These are phyloP conservation scores for Tolypocladium tropicale DNA, from an alignment of 2,329 filamentous ascomycete species.

Conservation along the genomic window DNA sequence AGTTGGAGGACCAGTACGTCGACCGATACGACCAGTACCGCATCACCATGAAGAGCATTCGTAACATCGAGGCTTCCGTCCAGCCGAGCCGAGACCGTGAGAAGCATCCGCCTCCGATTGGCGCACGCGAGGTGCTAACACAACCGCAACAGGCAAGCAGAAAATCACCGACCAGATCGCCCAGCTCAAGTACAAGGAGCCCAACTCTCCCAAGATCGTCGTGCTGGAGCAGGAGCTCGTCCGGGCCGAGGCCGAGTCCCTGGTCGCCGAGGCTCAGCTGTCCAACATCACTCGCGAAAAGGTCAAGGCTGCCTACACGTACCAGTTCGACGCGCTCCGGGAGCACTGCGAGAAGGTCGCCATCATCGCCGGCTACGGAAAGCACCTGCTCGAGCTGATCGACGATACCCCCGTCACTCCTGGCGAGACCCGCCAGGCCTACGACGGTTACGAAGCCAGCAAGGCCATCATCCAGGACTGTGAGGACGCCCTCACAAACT, in stretches of 20 bases:
- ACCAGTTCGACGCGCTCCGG: conserved; percentile 94
- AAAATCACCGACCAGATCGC: conserved; percentile 99
- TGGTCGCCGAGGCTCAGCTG: conserved; percentile 94
- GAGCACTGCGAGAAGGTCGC: conserved; percentile 98
- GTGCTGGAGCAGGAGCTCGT: conserved; percentile 98
- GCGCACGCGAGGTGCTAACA: background rate
- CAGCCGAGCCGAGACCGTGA: conserved; percentile 94
- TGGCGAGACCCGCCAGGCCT: conserved; percentile 88
- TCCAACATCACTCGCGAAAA: conserved; percentile 99
- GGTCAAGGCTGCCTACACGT: conserved; percentile 95
- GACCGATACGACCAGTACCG: conserved; percentile 99
- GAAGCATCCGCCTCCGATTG: conserved; percentile 18
- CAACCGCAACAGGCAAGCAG: conserved; percentile 65
- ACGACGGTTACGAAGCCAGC: conserved; percentile 96
- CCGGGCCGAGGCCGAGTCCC: conserved; percentile 95
- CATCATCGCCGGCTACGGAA: conserved; percentile 94
- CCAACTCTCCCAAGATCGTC: conserved; percentile 93
- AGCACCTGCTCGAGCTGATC: conserved; percentile 93
- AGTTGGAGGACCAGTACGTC: conserved; percentile 96
- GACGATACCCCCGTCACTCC: conserved; percentile 96
- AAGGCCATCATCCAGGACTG: conserved; percentile 99
- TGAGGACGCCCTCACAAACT: conserved; percentile 94
- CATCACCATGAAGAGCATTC: conserved; percentile 97
- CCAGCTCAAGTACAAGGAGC: conserved; percentile 99
- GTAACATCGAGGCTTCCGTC: conserved; percentile 97